Evolutionary conservation across 495 filamentous ascomycete species (phyloP).

Genomic region (Xylaria castorea): DNA sequence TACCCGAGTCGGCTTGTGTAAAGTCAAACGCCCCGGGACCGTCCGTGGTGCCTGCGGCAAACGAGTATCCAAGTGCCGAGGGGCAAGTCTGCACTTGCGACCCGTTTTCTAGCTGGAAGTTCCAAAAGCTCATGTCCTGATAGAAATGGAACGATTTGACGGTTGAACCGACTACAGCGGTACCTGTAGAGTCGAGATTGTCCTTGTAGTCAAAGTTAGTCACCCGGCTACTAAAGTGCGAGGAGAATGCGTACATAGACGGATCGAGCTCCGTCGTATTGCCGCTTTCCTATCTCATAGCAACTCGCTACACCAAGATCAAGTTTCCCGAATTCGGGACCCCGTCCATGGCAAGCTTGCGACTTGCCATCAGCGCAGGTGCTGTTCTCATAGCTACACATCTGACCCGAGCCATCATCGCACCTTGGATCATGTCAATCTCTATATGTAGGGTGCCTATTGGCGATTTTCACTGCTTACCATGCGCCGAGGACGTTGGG

Average conservation of each 20-base stretch:
- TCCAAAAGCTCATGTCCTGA: conserved; percentile 65
- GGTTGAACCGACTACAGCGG: conserved; percentile 53
- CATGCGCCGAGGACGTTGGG: conserved; percentile 88
- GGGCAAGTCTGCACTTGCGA: conserved; percentile 79
- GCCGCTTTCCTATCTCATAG: conserved; percentile 73
- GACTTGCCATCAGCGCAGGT: conserved; percentile 77
- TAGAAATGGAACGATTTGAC: conserved; percentile 72
- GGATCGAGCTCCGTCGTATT: conserved; percentile 67
- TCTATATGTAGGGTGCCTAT: neutral
- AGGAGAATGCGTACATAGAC: conserved; percentile 58
- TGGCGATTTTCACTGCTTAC: conserved; percentile 28
- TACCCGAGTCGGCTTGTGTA: conserved; percentile 78
- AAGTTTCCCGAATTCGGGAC: conserved; percentile 72
- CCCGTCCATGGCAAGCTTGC: conserved; percentile 81
- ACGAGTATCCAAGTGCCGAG: conserved; percentile 90
- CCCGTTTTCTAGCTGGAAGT: conserved; percentile 77
- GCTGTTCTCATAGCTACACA: conserved; percentile 72
- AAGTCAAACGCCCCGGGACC: conserved; percentile 94
- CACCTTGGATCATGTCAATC: conserved; percentile 49
- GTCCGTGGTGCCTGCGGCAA: conserved; percentile 93
- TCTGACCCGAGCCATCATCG: conserved; percentile 72
- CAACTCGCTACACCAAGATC: conserved; percentile 76
- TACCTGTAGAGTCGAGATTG: conserved; percentile 51
- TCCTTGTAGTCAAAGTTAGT: conserved; percentile 39
- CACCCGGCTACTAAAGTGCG: neutral